Conservation (phyloP, 2,329 filamentous ascomycete genomes). For the Calonectria hongkongensis region DNA sequence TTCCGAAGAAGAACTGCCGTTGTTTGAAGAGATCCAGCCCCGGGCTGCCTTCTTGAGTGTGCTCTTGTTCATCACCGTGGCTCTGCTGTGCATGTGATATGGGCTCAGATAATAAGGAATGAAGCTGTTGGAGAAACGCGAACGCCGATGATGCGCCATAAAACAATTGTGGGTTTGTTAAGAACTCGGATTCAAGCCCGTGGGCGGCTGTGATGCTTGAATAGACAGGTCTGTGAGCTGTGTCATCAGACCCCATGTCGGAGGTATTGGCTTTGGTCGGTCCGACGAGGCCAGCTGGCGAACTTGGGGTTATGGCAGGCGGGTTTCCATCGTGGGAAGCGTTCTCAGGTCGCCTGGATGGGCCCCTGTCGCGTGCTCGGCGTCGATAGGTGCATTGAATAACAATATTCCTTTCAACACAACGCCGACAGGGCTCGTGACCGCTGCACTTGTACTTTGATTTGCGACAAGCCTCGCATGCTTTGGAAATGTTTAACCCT, state of each 20-base stretch:
- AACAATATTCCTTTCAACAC: not conserved
- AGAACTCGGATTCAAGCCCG: not conserved
- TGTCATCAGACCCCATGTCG: not conserved
- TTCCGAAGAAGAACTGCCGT: not conserved
- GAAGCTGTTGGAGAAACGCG: not conserved
- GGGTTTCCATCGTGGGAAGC: not conserved
- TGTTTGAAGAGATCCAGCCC: constrained; percentile 5
- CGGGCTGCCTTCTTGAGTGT: not conserved
- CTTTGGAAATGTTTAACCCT: not conserved
- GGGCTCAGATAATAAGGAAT: not conserved
- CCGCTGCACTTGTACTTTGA: not conserved
- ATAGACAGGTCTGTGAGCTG: not conserved
- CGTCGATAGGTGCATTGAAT: not conserved
- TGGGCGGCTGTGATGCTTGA: not conserved
- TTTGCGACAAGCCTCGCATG: not conserved
- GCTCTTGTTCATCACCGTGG: not conserved
- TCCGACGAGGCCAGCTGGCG: not conserved
- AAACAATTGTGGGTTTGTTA: constrained; percentile 1
- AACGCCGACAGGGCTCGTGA: not conserved
- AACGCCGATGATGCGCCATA: not conserved
- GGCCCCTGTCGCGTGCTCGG: not conserved
- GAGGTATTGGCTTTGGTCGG: not conserved
- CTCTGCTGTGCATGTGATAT: not conserved
- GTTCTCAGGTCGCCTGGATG: not conserved
- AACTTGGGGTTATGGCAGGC: not conserved